A percentile compares a stretch with the other conserved stretches of the same genome.
These are phyloP conservation scores for Penicillium pancosmium DNA, from an alignment of 495 filamentous ascomycete genomes.

Conservation along the genomic window DNA sequence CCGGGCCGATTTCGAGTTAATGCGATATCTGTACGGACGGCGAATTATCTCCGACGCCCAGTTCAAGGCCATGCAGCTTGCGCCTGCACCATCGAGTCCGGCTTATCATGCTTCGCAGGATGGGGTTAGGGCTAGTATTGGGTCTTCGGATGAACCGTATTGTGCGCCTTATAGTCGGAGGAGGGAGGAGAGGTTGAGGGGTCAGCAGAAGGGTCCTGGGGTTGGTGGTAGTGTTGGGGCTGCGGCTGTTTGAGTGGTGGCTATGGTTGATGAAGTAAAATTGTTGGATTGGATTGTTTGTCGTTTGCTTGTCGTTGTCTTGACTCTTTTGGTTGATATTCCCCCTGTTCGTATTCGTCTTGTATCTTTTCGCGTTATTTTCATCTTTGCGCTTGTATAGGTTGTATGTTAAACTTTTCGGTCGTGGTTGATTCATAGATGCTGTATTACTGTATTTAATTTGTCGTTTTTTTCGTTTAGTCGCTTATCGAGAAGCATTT, in stretches of 20 bases:
- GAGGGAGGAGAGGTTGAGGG: conserved; percentile 46
- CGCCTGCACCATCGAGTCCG: conserved; percentile 45
- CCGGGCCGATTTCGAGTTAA: conserved; percentile 48
- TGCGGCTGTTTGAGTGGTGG: conserved; percentile 9
- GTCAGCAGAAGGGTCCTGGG: conserved; percentile 33
- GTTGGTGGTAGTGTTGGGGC: conserved; percentile 8
- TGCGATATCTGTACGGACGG: conserved; percentile 47
- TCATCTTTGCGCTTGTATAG: neutral
- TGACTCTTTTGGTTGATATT: neutral
- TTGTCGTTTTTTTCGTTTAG: no score
- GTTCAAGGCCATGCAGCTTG: conserved; percentile 49
- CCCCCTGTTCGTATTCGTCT: neutral
- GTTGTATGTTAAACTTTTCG: neutral
- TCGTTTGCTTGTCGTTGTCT: neutral
- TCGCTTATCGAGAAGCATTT: no score
- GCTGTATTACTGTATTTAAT: neutral
- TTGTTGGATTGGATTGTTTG: neutral
- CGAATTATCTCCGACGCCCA: conserved; percentile 49
- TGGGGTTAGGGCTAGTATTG: conserved; percentile 43
- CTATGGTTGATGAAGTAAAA: neutral
- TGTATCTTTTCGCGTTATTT: neutral
- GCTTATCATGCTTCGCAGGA: conserved; percentile 50
- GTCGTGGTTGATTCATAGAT: neutral
- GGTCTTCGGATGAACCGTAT: conserved; percentile 49
- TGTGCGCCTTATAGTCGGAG: conserved; percentile 49